Evolutionary conservation across 2,329 filamentous ascomycete species (phyloP).

Genomic region (Botryosphaeria agaves): DNA sequence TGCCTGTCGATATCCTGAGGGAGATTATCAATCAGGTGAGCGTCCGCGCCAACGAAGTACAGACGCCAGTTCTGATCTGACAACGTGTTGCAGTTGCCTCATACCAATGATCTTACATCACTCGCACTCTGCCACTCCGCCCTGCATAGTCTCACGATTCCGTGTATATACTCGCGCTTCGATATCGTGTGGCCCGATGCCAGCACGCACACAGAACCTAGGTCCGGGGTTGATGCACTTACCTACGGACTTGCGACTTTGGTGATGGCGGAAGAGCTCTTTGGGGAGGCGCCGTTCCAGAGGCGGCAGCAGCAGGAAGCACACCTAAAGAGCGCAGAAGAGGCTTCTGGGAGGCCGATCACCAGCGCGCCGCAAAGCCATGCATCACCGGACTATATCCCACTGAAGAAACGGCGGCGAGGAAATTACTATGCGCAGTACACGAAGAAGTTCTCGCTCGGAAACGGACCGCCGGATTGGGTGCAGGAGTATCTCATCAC

Average conservation of each 20-base stretch:
- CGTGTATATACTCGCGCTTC: slow-evolving; percentile 69
- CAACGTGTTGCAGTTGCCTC: slow-evolving; percentile 41
- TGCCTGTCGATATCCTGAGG: slow-evolving; percentile 62
- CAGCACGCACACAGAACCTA: slow-evolving; percentile 42
- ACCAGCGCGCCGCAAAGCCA: not conserved
- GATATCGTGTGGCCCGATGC: slow-evolving; percentile 80
- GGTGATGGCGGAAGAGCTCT: slow-evolving; percentile 52
- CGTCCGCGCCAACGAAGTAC: slow-evolving; percentile 3
- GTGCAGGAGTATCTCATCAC: slow-evolving; percentile 67
- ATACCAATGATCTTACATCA: slow-evolving; percentile 67
- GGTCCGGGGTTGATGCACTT: slow-evolving; percentile 62
- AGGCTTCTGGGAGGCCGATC: not conserved
- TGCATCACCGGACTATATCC: not conserved
- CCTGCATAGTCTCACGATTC: slow-evolving; percentile 56
- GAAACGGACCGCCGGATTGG: slow-evolving; percentile 66
- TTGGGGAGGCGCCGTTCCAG: slow-evolving; percentile 30
- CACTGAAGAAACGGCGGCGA: slow-evolving; percentile 25
- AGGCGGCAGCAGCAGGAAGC: slow-evolving; percentile 12
- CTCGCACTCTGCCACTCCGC: slow-evolving; percentile 64
- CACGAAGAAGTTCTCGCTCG: slow-evolving; percentile 66
- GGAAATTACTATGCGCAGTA: slow-evolving; percentile 65
- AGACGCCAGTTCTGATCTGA: too few relatives aligned
- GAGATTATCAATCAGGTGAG: slow-evolving; percentile 62
- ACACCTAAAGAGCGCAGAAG: not conserved
- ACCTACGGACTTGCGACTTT: slow-evolving; percentile 69